Evolutionary conservation across 225 moss, liverwort and hornwort species (phyloP), one percentile per base, ranked within the genome.

Genomic region (Ulota crispa): DNA sequence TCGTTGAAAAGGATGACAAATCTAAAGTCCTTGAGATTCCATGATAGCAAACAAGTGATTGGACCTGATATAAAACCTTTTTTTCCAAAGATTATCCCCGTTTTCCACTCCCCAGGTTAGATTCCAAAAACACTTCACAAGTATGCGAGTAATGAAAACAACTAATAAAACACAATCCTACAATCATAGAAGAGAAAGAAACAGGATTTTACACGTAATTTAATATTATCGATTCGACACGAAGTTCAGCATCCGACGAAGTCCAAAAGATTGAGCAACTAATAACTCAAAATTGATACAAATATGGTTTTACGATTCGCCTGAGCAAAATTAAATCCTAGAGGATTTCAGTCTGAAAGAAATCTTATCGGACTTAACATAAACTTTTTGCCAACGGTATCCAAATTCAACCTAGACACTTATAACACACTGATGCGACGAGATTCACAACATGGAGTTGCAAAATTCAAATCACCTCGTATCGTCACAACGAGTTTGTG

Each of bases 401-500:
- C 55, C 27, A 62, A 20, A 15, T 42, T 66, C 74, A 74, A 70
- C 37, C 72, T 60, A 31, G 54, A 78, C 15, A 78, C 36, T 50
- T 37, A 53, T 47, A 10, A 52, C 50, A 78, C 31, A 34, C 36
- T 60, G 39, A 64, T 54, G 32, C 52, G 54, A 75, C 55, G 41
- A 53, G 15, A 54, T 66, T 75, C 64, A 67, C 82, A 70, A 69
- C 27, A 41, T 24, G 60, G 7, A 61, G 64, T 36, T 39, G 59
- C 70, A 43, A 55, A 72, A 59, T n/a, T 53, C 20, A 78, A 73
- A 68, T 75, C 84, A 91, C 89, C 89, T 85, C 87, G 86, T 53
- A 95, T 87, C 60, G 88, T 94, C 20, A 99, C 88, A 34, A 86
- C 89, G 72, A 99, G 88, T 67, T 91, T 90, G 81, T 94, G 98